Evolutionary conservation across 2,329 filamentous ascomycete genomes (phyloP).

Genomic region (Colletotrichum chrysophilum): DNA sequence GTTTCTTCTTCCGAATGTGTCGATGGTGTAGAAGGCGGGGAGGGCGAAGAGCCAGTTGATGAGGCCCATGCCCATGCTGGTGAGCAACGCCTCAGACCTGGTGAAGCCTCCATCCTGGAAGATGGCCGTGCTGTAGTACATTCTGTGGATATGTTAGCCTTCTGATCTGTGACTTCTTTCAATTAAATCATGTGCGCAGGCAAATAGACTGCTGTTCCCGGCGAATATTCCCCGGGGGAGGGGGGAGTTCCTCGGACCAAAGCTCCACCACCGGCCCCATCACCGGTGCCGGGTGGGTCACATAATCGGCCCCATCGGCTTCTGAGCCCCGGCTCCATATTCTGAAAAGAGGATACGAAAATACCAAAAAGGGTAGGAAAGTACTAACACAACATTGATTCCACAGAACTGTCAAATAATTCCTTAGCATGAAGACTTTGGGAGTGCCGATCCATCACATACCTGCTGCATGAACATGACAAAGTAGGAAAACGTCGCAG

Average conservation of each 20-base stretch:
- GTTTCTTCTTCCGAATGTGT: constrained; percentile 61
- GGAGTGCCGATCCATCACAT: background rate
- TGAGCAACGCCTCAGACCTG: constrained; percentile 50
- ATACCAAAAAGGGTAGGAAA: background rate
- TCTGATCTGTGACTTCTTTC: background rate
- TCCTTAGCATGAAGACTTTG: background rate
- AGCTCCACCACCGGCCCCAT: background rate
- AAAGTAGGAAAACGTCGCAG: constrained; percentile 40
- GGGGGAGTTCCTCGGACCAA: too few relatives aligned
- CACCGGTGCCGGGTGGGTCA: background rate
- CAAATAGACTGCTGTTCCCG: background rate
- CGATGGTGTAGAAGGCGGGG: constrained; percentile 63
- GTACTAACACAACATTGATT: constrained; percentile 50
- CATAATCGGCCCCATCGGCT: too few relatives aligned
- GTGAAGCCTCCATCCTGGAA: constrained; percentile 43
- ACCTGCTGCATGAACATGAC: constrained; percentile 39
- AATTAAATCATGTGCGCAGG: background rate
- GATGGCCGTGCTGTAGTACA: constrained; percentile 58
- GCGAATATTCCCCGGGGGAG: too few relatives aligned
- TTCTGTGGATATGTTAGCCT: constrained; percentile 35
- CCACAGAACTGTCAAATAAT: constrained; percentile 34
- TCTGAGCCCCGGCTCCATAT: background rate
- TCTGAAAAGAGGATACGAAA: background rate
- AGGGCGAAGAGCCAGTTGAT: constrained; percentile 65
- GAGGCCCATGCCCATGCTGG: constrained; percentile 61